Percentiles rank a stretch among this genome's conserved stretches.
phyloP scores from a whole-genome alignment of 352 stramenopile species.

The Ophiocytium majus region DNA sequence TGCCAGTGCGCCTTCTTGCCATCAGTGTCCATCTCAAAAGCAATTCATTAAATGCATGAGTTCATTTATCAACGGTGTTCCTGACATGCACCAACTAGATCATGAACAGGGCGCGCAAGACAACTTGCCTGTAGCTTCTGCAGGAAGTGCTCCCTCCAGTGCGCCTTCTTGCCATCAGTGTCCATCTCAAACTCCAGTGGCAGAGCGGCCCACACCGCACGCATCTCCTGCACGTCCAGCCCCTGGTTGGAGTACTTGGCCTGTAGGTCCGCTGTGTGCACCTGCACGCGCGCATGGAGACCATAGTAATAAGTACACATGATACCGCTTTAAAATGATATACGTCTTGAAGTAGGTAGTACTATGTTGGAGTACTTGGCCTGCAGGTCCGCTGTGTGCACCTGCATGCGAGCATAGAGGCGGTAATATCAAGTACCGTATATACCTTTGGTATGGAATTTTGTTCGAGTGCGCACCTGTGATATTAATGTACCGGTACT shows the following conservation, averaged over 20 bases:
- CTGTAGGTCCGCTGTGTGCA: conserved; percentile 5
- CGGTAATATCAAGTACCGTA: background rate
- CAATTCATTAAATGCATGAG: background rate
- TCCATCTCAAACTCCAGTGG: conserved; percentile 55
- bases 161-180: conserved; percentile 53
- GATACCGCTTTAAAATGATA: background rate
- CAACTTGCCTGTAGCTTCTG: conserved; percentile 43
- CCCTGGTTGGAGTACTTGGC: conserved; percentile 50
- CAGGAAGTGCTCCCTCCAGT: conserved; percentile 47
- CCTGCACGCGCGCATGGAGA: background rate
- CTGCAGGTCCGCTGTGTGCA: background rate
- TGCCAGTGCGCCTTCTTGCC: background rate
- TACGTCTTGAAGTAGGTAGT: background rate
- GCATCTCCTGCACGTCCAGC: conserved; percentile 55
- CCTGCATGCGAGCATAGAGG: background rate
- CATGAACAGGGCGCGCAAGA: no score
- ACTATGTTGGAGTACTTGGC: background rate
- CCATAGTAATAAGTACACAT: background rate
- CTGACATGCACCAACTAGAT: no score
- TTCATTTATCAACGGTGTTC: no score
- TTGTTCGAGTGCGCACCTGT: no score
- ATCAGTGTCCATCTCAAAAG: background rate
- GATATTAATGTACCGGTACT: no score
- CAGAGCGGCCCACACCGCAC: conserved; percentile 48
- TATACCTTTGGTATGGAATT: no score